Base-by-base conservation (phyloP, 78 protist genomes). In the Dictyostelium firmibasis region DNA sequence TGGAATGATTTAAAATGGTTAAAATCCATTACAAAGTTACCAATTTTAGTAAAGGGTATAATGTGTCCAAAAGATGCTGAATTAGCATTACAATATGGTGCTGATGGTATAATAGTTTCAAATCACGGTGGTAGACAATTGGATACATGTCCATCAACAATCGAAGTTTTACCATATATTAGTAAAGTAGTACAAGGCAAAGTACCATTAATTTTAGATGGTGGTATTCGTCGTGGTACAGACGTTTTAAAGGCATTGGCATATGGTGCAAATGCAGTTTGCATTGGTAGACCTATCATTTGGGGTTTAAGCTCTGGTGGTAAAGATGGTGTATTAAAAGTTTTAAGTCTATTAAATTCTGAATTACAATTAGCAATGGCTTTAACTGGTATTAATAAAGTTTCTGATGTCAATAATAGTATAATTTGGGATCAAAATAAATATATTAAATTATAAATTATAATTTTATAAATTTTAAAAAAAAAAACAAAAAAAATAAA, bases 111-210 rank as follows among this genome's bases (percentile, higher is more conserved):
- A 31, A 72, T 94, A 29, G 95, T 97, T 6, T 84, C 95, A 18
- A 97, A 97, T 84, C 98, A 96, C 64, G 98, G 98, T 27, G 98
- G 89, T 16, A 60, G 98, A 20, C 97, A 97, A n/a, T 44, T 97
- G 11, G 98, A 97, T 79, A 81, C 88, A 35, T 62, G 38, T 43
- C 95, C 92, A 0, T 81, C 97, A 4, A 92, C 97, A 16, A 82
- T 96, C 41, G 91, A 93, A 16, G 96, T 83, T 7, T 79, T 93
- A 14, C 92, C 91, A 33, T 72, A 85, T 23, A 85, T 97, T 53
- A 82, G 74, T 9, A 69, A 20, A 2, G 97, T 92, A 1, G 92
- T 96, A 14, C 44, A 38, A 9, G 95, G 93, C 10, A 75, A 86
- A 36, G 20, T 78, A 35, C 96, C 96, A 7, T 91, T 97, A 2